These are phyloP conservation scores for Betula pendula DNA, from an alignment of 306 rosid genomes.

Conservation along the genomic window DNA sequence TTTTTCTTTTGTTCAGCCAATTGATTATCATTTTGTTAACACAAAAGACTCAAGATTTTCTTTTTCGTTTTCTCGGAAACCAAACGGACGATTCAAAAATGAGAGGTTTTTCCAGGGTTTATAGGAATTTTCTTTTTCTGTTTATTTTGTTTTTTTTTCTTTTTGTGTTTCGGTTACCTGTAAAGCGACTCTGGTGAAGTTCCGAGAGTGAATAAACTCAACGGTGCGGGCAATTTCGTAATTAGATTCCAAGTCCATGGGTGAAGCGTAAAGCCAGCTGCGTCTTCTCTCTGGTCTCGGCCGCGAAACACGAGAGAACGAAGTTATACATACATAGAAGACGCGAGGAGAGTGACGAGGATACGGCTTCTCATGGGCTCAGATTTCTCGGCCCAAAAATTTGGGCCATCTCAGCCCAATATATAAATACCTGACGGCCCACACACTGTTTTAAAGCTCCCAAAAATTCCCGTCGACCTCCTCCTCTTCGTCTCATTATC, in stretches of 20 bases:
- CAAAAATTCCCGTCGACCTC: neutral
- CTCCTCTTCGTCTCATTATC: neutral
- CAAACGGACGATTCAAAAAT: neutral
- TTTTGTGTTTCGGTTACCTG: slow-evolving; percentile 45
- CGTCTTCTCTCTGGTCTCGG: neutral
- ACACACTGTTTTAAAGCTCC: neutral
- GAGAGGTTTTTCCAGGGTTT: slow-evolving; percentile 8
- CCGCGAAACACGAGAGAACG: too few species aligned
- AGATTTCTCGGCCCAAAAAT: too few species aligned
- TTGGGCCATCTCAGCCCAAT: too few species aligned
- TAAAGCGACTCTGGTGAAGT: slow-evolving; percentile 71
- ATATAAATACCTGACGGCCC: neutral
- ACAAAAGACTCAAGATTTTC: neutral
- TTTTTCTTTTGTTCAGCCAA: neutral
- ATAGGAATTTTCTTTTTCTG: neutral
- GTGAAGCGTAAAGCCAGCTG: neutral
- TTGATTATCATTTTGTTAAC: neutral
- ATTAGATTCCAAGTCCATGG: slow-evolving; percentile 69
- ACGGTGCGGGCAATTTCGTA: slow-evolving; percentile 67
- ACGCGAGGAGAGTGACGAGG: too few species aligned
- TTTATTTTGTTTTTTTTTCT: neutral
- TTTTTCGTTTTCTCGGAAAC: neutral
- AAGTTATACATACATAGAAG: too few species aligned
- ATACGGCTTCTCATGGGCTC: too few species aligned
- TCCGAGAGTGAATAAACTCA: slow-evolving; percentile 53